A percentile compares a stretch with the other conserved stretches of the same genome.
phyloP scores from a whole-genome alignment of 1,284 basidiomycete species.

The Apiotrichum porosum region DNA sequence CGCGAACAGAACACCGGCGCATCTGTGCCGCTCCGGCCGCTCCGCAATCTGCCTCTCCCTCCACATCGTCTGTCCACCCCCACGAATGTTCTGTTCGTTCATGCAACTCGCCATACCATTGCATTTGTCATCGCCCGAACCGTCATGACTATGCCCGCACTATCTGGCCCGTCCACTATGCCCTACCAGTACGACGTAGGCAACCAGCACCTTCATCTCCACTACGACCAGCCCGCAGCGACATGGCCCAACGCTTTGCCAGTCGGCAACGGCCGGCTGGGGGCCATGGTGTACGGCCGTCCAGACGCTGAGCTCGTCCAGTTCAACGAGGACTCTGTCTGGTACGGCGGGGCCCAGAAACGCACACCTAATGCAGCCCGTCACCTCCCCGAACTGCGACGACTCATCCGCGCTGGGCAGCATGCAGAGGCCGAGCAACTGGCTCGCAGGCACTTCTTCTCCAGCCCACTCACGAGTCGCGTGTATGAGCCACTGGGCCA shows the following conservation, averaged over 20 bases:
- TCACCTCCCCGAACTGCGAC: conserved; percentile 1
- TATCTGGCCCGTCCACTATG: no score
- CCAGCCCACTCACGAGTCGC: neutral
- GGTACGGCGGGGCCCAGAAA: conserved; percentile 1
- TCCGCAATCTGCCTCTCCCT: no score
- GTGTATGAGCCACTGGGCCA: neutral
- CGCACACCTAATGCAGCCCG: neutral
- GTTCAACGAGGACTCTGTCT: conserved; percentile 16
- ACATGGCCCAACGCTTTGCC: conserved; percentile 9
- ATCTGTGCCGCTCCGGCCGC: no score
- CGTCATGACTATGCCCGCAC: no score
- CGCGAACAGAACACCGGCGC: no score
- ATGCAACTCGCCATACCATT: no score
- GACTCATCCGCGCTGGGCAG: conserved; percentile 1
- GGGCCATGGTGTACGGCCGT: conserved; percentile 10
- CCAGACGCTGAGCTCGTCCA: conserved; percentile 3
- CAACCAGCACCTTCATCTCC: neutral
- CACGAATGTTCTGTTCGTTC: no score
- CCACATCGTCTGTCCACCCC: no score
- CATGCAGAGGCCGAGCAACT: conserved; percentile 6
- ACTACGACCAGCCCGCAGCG: conserved; percentile 6
- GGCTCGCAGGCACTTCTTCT: neutral
- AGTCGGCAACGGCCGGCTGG: conserved; percentile 13
- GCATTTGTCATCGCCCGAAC: no score
- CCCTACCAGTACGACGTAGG: neutral